Percentiles rank a stretch among this genome's conserved stretches.
Conservation (phyloP, 208 protist species). For the Leishmania major region DNA sequence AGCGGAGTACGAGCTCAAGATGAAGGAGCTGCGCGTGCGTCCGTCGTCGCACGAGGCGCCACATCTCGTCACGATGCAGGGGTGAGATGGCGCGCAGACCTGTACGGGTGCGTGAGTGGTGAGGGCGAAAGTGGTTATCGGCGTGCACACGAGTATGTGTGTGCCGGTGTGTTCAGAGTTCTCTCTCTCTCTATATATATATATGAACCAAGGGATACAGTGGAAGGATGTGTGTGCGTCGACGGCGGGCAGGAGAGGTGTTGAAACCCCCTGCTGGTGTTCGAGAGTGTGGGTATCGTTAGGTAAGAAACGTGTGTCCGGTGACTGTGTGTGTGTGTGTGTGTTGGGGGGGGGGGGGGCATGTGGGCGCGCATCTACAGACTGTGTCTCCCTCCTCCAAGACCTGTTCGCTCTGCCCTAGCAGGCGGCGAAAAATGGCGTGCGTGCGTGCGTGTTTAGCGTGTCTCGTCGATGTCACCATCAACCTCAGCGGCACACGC, state of each 20-base stretch:
- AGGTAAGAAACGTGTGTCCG: not conserved
- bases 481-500: not conserved
- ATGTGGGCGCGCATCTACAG: too few species aligned
- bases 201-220: not conserved
- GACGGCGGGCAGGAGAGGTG: not conserved
- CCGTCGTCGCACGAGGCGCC: conserved; percentile 27
- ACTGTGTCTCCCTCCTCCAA: not conserved
- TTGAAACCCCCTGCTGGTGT: not conserved
- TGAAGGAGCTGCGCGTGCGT: conserved; percentile 42
- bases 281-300: not conserved
- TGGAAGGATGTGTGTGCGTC: not conserved
- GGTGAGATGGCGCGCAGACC: not conserved
- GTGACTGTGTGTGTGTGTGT: not conserved
- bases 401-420: not conserved
- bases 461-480: not conserved
- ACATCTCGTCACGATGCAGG: conserved; percentile 16
- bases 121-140: not conserved
- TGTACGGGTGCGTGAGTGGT: not conserved
- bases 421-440: not conserved
- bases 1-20: conserved; percentile 65
- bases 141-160: not conserved
- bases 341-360: not conserved
- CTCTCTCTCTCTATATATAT: not conserved
- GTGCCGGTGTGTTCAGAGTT: not conserved
- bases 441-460: not conserved